These are phyloP conservation scores for Monosporascus cannonballus DNA, from an alignment of 2,329 filamentous ascomycete genomes.

Conservation along the genomic window DNA sequence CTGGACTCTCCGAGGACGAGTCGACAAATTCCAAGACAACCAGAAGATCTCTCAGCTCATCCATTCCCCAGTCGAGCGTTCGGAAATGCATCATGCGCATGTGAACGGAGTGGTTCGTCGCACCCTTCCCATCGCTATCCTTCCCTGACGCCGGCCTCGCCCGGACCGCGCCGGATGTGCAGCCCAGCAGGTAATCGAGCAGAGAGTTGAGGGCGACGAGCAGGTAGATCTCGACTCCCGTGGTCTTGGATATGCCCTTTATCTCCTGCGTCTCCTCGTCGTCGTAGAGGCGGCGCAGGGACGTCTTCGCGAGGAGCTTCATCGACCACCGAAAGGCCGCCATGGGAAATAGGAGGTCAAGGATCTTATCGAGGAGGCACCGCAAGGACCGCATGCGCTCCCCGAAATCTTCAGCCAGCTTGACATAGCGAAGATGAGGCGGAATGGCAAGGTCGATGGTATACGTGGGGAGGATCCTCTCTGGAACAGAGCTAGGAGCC, in stretches of 20 bases:
- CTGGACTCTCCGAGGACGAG: constrained; percentile 18
- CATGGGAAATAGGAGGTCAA: constrained; percentile 24
- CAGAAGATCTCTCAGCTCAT: constrained; percentile 40
- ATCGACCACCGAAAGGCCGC: constrained; percentile 19
- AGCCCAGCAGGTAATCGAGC: constrained; percentile 58
- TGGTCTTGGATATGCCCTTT: constrained; percentile 45
- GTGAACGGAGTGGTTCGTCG: background rate
- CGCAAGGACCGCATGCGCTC: constrained; percentile 36
- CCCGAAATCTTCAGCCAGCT: constrained; percentile 40
- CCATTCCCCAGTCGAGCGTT: constrained; percentile 51
- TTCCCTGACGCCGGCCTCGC: constrained; percentile 34
- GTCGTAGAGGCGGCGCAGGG: constrained; percentile 44
- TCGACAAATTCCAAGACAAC: constrained; percentile 45
- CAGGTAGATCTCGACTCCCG: constrained; percentile 50
- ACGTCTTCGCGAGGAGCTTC: constrained; percentile 32
- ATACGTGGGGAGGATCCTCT: constrained; percentile 11
- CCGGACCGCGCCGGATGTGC: constrained; percentile 44
- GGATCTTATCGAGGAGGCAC: constrained; percentile 43
- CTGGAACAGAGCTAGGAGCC: background rate
- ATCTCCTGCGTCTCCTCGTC: constrained; percentile 56
- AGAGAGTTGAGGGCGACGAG: constrained; percentile 58
- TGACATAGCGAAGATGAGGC: constrained; percentile 43
- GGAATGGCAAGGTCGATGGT: constrained; percentile 49
- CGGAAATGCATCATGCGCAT: constrained; percentile 46
- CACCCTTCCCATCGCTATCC: constrained; percentile 12